A percentile compares a stretch with the other conserved stretches of the same genome.
Conservation (phyloP, 345 rosid species). For the Syzygium oleosum region DNA sequence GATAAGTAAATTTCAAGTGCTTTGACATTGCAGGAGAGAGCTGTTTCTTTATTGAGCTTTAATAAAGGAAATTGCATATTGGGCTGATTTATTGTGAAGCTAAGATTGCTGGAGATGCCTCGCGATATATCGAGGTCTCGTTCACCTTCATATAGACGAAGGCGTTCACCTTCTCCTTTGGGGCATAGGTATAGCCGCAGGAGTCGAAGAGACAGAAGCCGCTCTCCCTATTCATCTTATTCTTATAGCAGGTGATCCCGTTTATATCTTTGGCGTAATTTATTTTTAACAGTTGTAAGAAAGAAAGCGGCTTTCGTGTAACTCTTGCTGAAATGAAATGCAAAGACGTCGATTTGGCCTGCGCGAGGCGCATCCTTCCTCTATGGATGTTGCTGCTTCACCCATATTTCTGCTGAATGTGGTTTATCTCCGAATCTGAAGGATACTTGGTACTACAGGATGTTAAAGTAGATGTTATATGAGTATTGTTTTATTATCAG, state of each 20-base stretch:
- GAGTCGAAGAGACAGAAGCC: slow-evolving; percentile 75
- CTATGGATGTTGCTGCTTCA: background rate
- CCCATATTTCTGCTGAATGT: background rate
- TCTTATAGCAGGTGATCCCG: slow-evolving; percentile 89
- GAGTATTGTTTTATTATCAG: background rate
- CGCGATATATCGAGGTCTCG: slow-evolving; percentile 72
- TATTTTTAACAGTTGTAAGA: background rate
- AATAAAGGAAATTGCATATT: background rate
- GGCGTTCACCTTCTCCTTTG: slow-evolving; percentile 65
- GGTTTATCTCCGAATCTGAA: background rate
- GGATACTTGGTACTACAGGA: background rate
- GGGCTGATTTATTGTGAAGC: slow-evolving; percentile 5
- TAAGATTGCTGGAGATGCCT: slow-evolving; percentile 48
- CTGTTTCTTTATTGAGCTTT: background rate
- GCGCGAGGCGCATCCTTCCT: background rate
- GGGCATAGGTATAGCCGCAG: slow-evolving; percentile 64
- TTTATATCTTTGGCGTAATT: slow-evolving; percentile 20
- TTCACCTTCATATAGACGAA: slow-evolving; percentile 65
- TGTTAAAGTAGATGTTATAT: background rate
- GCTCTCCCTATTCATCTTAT: slow-evolving; percentile 67
- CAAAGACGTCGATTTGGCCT: background rate
- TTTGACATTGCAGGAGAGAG: background rate
- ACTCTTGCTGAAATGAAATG: background rate
- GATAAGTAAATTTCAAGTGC: background rate
- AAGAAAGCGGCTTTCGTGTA: background rate